A percentile compares a stretch with the other conserved stretches of the same genome.
Evolutionary conservation across 2,329 filamentous ascomycete genomes (phyloP).

Genomic region (Penicillium occitanis): DNA sequence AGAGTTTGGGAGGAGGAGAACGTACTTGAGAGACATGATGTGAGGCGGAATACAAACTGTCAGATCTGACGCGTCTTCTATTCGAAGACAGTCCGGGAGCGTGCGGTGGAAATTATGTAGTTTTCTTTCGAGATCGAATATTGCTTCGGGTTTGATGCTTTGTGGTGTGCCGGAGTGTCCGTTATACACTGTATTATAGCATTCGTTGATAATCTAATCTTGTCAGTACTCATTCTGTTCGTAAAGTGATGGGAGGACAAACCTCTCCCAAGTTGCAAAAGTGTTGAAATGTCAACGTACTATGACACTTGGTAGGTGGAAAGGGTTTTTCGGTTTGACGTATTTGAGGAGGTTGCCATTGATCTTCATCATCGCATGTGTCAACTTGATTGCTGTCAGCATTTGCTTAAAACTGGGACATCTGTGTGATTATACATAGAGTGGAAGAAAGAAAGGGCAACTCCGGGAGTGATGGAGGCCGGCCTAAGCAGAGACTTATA

Average conservation of each 20-base stretch:
- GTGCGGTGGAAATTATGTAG: slow-evolving; percentile 18
- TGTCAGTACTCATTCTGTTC: neutral
- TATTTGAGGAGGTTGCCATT: slow-evolving; percentile 21
- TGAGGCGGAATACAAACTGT: slow-evolving; percentile 23
- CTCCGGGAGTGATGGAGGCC: slow-evolving; percentile 23
- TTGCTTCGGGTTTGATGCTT: slow-evolving; percentile 19
- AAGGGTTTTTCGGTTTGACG: slow-evolving; percentile 19
- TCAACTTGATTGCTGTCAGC: slow-evolving; percentile 20
- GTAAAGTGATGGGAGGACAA: neutral
- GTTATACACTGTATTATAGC: slow-evolving; percentile 22
- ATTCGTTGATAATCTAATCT: slow-evolving; percentile 21
- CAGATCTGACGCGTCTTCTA: slow-evolving; percentile 6
- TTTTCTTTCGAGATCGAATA: slow-evolving; percentile 20
- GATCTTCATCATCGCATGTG: slow-evolving; percentile 20
- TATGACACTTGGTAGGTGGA: slow-evolving; percentile 20
- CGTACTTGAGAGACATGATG: slow-evolving; percentile 26
- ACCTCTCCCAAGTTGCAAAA: slow-evolving; percentile 22
- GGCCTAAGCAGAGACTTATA: slow-evolving; percentile 26
- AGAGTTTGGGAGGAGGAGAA: neutral
- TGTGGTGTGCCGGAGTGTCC: slow-evolving; percentile 10
- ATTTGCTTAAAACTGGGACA: neutral
- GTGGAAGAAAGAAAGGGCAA: slow-evolving; percentile 19
- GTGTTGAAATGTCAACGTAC: slow-evolving; percentile 19
- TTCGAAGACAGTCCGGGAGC: slow-evolving; percentile 19
- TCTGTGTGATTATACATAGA: slow-evolving; percentile 9